Evolutionary conservation across 2,329 filamentous ascomycete genomes (phyloP).

Genomic region (Lachnellula suecica): DNA sequence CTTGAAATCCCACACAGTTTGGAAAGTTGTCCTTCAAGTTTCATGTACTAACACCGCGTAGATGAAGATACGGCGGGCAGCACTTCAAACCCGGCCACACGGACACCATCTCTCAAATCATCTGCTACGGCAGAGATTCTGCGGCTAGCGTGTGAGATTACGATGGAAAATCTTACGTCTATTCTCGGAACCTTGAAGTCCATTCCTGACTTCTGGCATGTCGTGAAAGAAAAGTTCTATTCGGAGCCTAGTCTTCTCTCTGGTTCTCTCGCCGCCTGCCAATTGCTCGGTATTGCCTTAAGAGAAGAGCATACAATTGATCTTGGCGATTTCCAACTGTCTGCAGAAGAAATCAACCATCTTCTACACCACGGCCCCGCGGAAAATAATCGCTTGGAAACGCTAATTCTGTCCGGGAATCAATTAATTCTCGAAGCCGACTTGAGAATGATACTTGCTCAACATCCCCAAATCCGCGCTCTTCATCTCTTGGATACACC

Average conservation of each 20-base stretch:
- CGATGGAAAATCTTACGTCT: neutral
- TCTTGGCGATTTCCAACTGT: neutral
- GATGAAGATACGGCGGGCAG: too few species aligned
- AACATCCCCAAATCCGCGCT: neutral
- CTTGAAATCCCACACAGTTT: too few species aligned
- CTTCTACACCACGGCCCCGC: neutral
- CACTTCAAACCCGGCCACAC: too few species aligned
- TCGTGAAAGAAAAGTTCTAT: constrained; percentile 2
- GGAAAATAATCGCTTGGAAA: neutral
- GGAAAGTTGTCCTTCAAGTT: too few species aligned
- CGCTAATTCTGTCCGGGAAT: neutral
- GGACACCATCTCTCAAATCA: neutral
- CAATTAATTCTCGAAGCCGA: neutral
- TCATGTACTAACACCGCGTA: too few species aligned
- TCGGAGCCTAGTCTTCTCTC: neutral
- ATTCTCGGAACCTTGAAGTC: constrained; percentile 2
- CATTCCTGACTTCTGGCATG: constrained; percentile 2
- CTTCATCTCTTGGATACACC: neutral
- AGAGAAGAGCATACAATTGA: neutral
- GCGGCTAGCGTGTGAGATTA: neutral
- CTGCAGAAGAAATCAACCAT: neutral
- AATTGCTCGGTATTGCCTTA: neutral
- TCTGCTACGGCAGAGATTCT: neutral
- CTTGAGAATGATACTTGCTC: neutral
- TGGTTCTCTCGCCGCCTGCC: neutral